These are phyloP conservation scores for Cicer judaicum DNA, from an alignment of 306 rosid genomes.

Conservation along the genomic window DNA sequence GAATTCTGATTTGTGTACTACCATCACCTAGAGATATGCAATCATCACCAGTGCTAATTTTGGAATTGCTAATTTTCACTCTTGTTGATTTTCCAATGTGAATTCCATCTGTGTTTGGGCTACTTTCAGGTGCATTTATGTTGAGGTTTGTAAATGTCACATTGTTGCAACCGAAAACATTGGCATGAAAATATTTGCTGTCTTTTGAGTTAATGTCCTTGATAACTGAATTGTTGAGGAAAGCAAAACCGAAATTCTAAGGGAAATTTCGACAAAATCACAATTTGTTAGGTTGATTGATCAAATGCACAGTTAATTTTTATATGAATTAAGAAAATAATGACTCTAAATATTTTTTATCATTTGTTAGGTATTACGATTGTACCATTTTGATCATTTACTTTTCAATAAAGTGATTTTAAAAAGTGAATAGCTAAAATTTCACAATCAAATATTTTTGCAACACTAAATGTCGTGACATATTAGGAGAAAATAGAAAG, in stretches of 20 bases:
- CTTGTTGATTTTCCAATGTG: conserved; percentile 45
- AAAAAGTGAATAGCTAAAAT: no score
- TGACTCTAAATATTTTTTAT: no score
- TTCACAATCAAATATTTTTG: no score
- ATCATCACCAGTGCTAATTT: conserved; percentile 42
- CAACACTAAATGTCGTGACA: no score
- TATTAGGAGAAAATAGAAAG: no score
- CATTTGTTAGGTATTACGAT: no score
- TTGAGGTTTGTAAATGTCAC: conserved; percentile 40
- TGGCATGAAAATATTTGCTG: conserved; percentile 4
- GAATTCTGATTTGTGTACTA: conserved; percentile 4
- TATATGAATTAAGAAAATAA: background rate
- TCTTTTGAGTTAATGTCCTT: conserved; percentile 36
- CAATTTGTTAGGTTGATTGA: background rate
- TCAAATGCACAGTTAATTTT: no score
- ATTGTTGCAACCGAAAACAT: conserved; percentile 41
- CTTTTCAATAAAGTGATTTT: no score
- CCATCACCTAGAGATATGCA: conserved; percentile 55
- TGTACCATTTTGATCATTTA: no score
- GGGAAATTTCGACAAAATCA: background rate
- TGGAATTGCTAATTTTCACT: conserved; percentile 38
- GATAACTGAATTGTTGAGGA: background rate
- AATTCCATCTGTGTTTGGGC: conserved; percentile 54
- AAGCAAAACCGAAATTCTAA: conserved; percentile 37
- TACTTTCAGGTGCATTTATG: conserved; percentile 41